Percentiles rank a stretch among this genome's conserved stretches.
Evolutionary conservation across 2,329 filamentous ascomycete species (phyloP).

Genomic region (Alternaria ethzedia): DNA sequence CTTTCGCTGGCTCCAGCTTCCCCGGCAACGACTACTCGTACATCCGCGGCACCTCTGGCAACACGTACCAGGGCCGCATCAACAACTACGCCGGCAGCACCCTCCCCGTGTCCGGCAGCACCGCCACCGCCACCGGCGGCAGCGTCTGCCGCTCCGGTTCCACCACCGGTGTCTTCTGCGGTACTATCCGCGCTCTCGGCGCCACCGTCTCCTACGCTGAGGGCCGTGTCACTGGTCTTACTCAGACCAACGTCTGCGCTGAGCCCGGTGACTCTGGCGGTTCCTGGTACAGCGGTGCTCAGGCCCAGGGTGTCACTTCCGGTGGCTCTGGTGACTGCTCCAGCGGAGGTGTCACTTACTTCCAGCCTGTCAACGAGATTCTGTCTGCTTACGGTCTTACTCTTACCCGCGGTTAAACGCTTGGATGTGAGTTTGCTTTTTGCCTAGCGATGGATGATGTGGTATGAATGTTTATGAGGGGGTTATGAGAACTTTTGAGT

Average conservation of each 20-base stretch:
- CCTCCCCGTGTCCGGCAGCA: slow-evolving; percentile 49
- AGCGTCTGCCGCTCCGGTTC: slow-evolving; percentile 54
- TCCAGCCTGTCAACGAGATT: slow-evolving; percentile 53
- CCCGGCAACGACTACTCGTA: slow-evolving; percentile 50
- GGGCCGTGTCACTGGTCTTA: slow-evolving; percentile 51
- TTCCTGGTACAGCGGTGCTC: slow-evolving; percentile 50
- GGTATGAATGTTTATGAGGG: not conserved
- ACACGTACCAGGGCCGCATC: slow-evolving; percentile 35
- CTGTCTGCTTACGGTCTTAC: slow-evolving; percentile 48
- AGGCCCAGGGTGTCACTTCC: slow-evolving; percentile 54
- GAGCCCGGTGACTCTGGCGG: slow-evolving; percentile 54
- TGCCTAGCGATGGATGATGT: not conserved
- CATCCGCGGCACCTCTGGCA: slow-evolving; percentile 46
- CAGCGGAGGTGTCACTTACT: slow-evolving; percentile 49
- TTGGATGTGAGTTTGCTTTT: not conserved
- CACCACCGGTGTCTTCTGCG: slow-evolving; percentile 51
- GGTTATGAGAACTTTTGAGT: not conserved
- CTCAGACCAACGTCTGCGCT: slow-evolving; percentile 51
- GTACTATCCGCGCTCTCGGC: slow-evolving; percentile 44
- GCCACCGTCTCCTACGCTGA: slow-evolving; percentile 50
- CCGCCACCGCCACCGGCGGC: slow-evolving; percentile 43
- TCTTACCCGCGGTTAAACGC: slow-evolving; percentile 25
- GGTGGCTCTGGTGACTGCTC: slow-evolving; percentile 51
- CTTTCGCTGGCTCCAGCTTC: slow-evolving; percentile 50
- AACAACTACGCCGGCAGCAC: slow-evolving; percentile 46